Percentiles rank a stretch among this genome's conserved stretches.
phyloP scores from a whole-genome alignment of 2,329 filamentous ascomycete species.

The Fusarium sulawesiense region DNA sequence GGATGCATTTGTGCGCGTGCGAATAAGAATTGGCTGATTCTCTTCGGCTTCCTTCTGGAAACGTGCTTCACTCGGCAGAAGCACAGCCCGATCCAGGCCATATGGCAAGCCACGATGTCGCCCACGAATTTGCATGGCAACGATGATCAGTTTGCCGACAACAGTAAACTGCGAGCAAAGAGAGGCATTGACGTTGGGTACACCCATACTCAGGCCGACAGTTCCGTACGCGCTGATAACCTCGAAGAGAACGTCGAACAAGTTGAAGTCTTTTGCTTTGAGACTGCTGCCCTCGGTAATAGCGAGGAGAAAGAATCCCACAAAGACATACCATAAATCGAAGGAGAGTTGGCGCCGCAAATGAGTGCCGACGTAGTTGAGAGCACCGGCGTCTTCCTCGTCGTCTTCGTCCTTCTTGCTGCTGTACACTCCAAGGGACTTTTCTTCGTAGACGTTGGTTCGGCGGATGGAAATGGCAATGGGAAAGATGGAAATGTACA shows the following conservation, averaged over 20 bases:
- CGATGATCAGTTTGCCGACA: constrained; percentile 75
- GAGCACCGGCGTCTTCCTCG: constrained; percentile 63
- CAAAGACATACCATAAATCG: constrained; percentile 96
- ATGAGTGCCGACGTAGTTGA: constrained; percentile 91
- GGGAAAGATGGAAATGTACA: constrained; percentile 98
- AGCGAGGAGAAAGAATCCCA: constrained; percentile 91
- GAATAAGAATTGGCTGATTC: constrained; percentile 54
- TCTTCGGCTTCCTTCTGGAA: constrained; percentile 65
- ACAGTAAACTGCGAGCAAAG: constrained; percentile 85
- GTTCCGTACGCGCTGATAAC: constrained; percentile 93
- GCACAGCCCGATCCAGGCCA: constrained; percentile 70
- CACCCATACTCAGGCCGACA: constrained; percentile 90
- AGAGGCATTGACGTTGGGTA: constrained; percentile 77
- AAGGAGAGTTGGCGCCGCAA: constrained; percentile 94
- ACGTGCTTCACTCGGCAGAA: constrained; percentile 68
- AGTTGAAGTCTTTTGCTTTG: constrained; percentile 69
- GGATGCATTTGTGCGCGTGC: constrained; percentile 53
- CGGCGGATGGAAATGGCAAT: constrained; percentile 94
- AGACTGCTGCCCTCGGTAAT: constrained; percentile 85
- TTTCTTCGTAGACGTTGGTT: constrained; percentile 97
- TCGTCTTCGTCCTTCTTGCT: constrained; percentile 59
- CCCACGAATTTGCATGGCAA: constrained; percentile 76
- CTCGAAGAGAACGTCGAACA: constrained; percentile 83
- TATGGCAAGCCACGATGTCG: constrained; percentile 76
- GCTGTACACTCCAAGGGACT: constrained; percentile 79